Conservation (phyloP, 805 yeast species). For the Metschnikowia aberdeeniae region DNA sequence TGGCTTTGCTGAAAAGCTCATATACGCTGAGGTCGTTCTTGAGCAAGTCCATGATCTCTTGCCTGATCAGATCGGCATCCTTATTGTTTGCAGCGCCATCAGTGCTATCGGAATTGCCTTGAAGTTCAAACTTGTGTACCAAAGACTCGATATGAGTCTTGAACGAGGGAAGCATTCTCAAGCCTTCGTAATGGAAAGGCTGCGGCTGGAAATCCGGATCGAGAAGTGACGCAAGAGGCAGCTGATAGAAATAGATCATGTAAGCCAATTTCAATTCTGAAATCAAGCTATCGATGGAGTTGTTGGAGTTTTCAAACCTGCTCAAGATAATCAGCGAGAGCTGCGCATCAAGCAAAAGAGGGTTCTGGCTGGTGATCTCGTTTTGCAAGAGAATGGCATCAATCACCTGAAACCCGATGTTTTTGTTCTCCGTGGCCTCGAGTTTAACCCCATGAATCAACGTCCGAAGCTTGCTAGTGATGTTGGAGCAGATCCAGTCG, state of each 20-base stretch:
- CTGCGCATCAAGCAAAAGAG: conserved; percentile 23
- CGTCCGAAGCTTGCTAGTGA: conserved; percentile 28
- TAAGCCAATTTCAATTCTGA: conserved; percentile 34
- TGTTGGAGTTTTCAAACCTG: conserved; percentile 36
- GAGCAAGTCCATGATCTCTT: conserved; percentile 12
- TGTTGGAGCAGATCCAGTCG: conserved; percentile 33
- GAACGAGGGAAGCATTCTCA: conserved; percentile 35
- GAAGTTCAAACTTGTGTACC: conserved; percentile 7
- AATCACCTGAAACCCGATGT: conserved; percentile 31
- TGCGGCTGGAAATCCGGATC: conserved; percentile 11
- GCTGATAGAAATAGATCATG: conserved; percentile 40
- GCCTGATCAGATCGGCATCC: conserved; percentile 3
- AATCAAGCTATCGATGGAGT: conserved; percentile 38
- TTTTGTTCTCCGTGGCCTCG: conserved; percentile 28
- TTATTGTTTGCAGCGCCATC: conserved; percentile 1
- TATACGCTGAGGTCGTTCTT: conserved; percentile 13
- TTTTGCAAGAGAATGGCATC: conserved; percentile 30
- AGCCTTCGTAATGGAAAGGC: conserved; percentile 19
- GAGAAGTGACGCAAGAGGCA: conserved; percentile 28
- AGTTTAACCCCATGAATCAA: conserved; percentile 30
- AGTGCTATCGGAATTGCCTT: conserved; percentile 8
- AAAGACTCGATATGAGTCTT: conserved; percentile 29
- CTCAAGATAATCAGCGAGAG: conserved; percentile 27
- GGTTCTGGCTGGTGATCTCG: conserved; percentile 18
- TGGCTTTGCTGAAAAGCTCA: conserved; percentile 16